These are phyloP conservation scores for Geranium incanum DNA, from an alignment of 441 rosid species.

Conservation along the genomic window DNA sequence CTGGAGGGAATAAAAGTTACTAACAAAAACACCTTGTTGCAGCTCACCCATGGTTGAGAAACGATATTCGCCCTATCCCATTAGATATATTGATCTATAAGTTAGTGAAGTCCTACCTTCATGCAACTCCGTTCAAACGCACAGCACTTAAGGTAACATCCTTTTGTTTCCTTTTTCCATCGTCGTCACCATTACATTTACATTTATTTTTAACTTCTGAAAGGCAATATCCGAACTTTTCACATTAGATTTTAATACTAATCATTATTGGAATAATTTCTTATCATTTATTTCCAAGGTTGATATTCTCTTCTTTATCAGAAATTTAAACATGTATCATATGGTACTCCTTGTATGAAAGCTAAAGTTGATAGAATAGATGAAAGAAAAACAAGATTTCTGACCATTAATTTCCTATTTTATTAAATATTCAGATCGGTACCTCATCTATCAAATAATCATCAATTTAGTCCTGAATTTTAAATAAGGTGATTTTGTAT, in stretches of 20 bases:
- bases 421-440: too few species aligned
- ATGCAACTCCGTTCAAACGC: conserved; percentile 70
- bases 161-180: not conserved
- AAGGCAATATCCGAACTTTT: not conserved
- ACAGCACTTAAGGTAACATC: conserved; percentile 66
- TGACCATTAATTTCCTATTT: not conserved
- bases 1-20: not conserved
- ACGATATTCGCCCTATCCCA: conserved; percentile 49
- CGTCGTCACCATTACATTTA: not conserved
- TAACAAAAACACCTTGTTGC: conserved; percentile 23
- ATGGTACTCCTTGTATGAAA: too few species aligned
- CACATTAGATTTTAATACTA: not conserved
- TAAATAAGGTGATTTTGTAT: too few species aligned
- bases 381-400: not conserved
- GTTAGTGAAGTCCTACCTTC: conserved; percentile 66
- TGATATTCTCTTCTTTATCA: too few species aligned
- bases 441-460: too few species aligned
- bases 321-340: too few species aligned
- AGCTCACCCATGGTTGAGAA: conserved; percentile 88
- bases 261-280: too few species aligned
- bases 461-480: too few species aligned
- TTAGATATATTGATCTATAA: conserved; percentile 71
- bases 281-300: too few species aligned
- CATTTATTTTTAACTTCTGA: not conserved
- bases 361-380: too few species aligned